phyloP scores from a whole-genome alignment of 2,329 filamentous ascomycete species.

The Gaeumannomyces tritici region DNA sequence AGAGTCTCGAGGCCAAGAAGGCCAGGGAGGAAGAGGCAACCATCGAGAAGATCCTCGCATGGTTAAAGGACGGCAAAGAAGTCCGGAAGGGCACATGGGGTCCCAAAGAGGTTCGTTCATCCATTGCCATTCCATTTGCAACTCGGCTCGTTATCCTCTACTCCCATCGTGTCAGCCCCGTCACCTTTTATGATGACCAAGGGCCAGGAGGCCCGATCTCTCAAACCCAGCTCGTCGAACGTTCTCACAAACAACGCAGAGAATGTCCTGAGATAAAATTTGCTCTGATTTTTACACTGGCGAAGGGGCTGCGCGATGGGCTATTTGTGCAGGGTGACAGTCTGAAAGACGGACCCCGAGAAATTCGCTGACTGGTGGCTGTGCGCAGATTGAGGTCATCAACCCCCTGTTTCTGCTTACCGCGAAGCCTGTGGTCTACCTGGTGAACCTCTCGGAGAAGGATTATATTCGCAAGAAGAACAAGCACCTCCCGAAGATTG shows the following conservation, averaged over 20 bases:
- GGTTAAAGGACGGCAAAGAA: slow-evolving; percentile 82
- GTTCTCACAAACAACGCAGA: slow-evolving; percentile 66
- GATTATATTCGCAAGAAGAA: slow-evolving; percentile 99
- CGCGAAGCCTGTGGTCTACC: slow-evolving; percentile 93
- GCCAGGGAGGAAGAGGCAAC: slow-evolving; percentile 87
- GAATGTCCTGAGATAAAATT: slow-evolving; percentile 80
- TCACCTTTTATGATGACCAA: slow-evolving; percentile 83
- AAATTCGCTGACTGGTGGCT: background rate
- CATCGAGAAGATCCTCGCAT: slow-evolving; percentile 79
- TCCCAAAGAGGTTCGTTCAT: slow-evolving; percentile 66
- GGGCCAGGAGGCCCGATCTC: slow-evolving; percentile 83
- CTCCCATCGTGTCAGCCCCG: background rate
- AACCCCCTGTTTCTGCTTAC: slow-evolving; percentile 93
- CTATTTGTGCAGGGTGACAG: background rate
- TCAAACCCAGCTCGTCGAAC: slow-evolving; percentile 99
- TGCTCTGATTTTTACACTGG: slow-evolving; percentile 47
- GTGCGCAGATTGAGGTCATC: slow-evolving; percentile 79
- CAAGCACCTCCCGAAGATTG: slow-evolving; percentile 91
- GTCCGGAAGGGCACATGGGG: slow-evolving; percentile 83
- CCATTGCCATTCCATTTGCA: slow-evolving; percentile 3
- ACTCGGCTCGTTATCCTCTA: slow-evolving; percentile 4
- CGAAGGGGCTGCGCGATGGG: background rate
- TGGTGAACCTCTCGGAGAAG: slow-evolving; percentile 94
- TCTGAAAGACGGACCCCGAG: slow-evolving; percentile 1
- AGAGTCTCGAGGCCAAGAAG: slow-evolving; percentile 97